These are phyloP conservation scores for Chaetomiaceae sp. DNA, from an alignment of 2,329 filamentous ascomycete genomes.

Conservation along the genomic window DNA sequence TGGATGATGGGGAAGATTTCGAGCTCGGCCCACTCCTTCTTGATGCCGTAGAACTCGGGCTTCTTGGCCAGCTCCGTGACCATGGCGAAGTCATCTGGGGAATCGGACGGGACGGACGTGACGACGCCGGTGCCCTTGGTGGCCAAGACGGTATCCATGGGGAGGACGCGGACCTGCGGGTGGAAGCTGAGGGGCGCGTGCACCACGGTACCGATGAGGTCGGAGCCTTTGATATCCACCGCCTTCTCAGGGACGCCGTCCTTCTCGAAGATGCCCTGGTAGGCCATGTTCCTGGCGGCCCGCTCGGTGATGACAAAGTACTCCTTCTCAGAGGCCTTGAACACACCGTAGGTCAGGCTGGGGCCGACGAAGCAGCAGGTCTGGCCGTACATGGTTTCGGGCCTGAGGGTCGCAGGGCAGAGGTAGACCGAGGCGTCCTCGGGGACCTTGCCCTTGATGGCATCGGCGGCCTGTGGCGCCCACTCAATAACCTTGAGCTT, in stretches of 20 bases:
- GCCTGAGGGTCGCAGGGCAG: slow-evolving; percentile 84
- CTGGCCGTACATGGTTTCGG: slow-evolving; percentile 99
- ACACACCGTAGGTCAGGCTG: slow-evolving; percentile 71
- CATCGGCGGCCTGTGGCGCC: slow-evolving; percentile 68
- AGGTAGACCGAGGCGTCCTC: slow-evolving; percentile 78
- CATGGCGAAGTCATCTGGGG: slow-evolving; percentile 91
- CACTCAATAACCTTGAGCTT: slow-evolving; percentile 91
- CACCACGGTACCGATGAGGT: slow-evolving; percentile 82
- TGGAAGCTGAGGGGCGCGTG: slow-evolving; percentile 85
- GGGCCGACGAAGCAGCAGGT: slow-evolving; percentile 94
- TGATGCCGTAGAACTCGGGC: slow-evolving; percentile 89
- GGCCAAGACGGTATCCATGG: slow-evolving; percentile 90
- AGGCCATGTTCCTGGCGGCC: slow-evolving; percentile 88
- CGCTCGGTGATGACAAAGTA: slow-evolving; percentile 82
- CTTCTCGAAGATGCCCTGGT: slow-evolving; percentile 77
- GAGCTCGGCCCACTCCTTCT: slow-evolving; percentile 92
- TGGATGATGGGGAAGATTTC: slow-evolving; percentile 87
- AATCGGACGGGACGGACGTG: slow-evolving; percentile 92
- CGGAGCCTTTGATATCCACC: slow-evolving; percentile 69
- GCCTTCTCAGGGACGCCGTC: slow-evolving; percentile 73
- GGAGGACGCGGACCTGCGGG: slow-evolving; percentile 78
- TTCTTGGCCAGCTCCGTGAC: slow-evolving; percentile 87
- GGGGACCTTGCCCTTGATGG: slow-evolving; percentile 73
- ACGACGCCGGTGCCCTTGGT: slow-evolving; percentile 97
- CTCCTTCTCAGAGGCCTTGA: slow-evolving; percentile 70